phyloP scores from a whole-genome alignment of 2,329 filamentous ascomycete species.

The Zymoseptoria ardabiliae region DNA sequence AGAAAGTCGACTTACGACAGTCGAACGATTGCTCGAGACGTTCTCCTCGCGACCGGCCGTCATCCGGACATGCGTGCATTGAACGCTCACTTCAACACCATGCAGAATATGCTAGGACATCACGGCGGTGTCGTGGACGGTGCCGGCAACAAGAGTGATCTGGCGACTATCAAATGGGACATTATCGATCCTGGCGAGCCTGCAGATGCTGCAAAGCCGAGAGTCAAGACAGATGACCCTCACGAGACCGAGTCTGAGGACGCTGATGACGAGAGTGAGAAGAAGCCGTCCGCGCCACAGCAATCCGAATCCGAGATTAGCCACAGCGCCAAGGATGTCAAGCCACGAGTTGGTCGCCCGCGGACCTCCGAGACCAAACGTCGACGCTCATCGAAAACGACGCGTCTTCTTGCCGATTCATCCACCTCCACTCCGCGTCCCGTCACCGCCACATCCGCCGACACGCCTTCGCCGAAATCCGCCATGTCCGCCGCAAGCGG shows the following conservation, averaged over 20 bases:
- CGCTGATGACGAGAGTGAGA: conserved; percentile 18
- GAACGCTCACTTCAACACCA: conserved; percentile 49
- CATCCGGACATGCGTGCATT: conserved; percentile 53
- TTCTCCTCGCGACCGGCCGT: conserved; percentile 54
- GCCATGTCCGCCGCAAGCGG: conserved; percentile 1
- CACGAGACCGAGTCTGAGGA: conserved; percentile 14
- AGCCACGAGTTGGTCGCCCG: background rate
- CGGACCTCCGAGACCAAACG: background rate
- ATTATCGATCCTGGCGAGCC: conserved; percentile 51
- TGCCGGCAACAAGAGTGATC: conserved; percentile 35
- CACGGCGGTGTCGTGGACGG: conserved; percentile 32
- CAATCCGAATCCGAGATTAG: conserved; percentile 1
- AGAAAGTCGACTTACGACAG: conserved; percentile 51
- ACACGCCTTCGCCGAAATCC: background rate
- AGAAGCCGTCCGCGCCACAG: background rate
- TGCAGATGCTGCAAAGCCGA: conserved; percentile 15
- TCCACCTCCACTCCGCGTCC: conserved; percentile 1
- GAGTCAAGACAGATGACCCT: conserved; percentile 3
- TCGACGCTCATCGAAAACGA: background rate
- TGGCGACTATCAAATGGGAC: conserved; percentile 56
- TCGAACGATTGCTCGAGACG: conserved; percentile 55
- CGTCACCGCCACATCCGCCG: conserved; percentile 2
- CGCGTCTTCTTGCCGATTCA: background rate
- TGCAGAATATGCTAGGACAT: conserved; percentile 35
- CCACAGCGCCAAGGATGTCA: background rate